Base-by-base conservation (phyloP, 176 grass and related monocot genomes). In the Raddia distichophylla region DNA sequence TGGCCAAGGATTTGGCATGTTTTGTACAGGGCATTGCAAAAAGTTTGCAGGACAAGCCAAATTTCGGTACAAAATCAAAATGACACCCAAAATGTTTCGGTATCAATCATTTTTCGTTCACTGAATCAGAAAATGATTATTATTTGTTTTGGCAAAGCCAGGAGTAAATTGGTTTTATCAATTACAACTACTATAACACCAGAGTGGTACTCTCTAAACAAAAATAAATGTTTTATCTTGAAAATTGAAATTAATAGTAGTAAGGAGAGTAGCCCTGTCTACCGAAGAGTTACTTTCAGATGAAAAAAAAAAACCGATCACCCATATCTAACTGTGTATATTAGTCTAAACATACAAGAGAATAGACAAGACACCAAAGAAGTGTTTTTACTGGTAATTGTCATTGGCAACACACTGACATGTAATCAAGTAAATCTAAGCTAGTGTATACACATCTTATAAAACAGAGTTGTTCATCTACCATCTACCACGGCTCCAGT, bases 381-480 rank as follows among this genome's bases (percentile, higher is more conserved):
- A 3, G 10, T 9, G 11, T 66, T 33, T 46, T 75, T 47, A 66
- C 68, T 3, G 1, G 12, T 17, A 40, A 66, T 19, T 16, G 68
- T 62, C 53, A 71, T 53, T 0, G 0, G 22, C n/a, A 27, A 64
- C 8, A 47, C 17, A 71, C 12, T 4, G 3, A 33, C 35, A 20
- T 34, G 3, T 50, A 70, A 69, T 51, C 33, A 74, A 57, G 5
- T 27, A 73, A 37, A 73, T 43, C n/a, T 83, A 76, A 83, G 48
- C 48, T 20, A 65, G 5, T 1, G 2, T 37, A 87, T 63, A 70
- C 54, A 61, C 54, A 61, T 45, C 53, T 66, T 18, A 81, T 1
- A 15, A 6, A 2, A 69, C 32, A 46, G 5, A 69, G 53, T 34
- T 14, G 3, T 6, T 27, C 18, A 18, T 54, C 46, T 52, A 8